Evolutionary conservation across 2,329 filamentous ascomycete species (phyloP), one percentile per base, ranked within the genome.

Genomic region (Nemania serpens): DNA sequence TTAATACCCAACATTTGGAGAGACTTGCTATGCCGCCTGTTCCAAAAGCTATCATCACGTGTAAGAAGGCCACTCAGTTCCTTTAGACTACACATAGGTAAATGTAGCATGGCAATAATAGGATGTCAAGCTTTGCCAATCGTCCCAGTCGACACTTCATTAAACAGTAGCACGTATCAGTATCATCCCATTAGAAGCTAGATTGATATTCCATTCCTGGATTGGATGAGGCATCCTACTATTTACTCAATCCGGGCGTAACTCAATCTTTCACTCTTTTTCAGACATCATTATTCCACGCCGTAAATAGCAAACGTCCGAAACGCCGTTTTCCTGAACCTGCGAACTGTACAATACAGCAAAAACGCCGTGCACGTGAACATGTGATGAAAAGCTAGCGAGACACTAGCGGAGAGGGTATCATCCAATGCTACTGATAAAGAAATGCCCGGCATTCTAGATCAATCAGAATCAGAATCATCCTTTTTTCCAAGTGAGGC

Each of bases 401-500:
- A 52, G 52, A 54, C 41, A 61, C 61, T 41, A 64, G 63, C 58
- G 15, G 59, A 65, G 55, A 60, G 63, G 69, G 68, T 71, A 70
- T 71, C 69, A 67, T 58, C 65, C 64, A 63, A 66, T 65, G 59
- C 55, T 58, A 63, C 54, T 60, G 59, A 61, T 49, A 59, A 64
- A 63, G 59, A 59, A 60, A 52, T 48, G 22, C 36, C 54, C 45
- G 10, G 46, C 33, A 45, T 41, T 37, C 29, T 25, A 52, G 52
- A 46, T 75, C 75, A 84, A 56, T 84, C 82, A 68, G 81, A 84
- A 70, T 84, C 81, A 60, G 81, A 80, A 64, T 83, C 82, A 66
- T 78, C 78, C 70, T 81, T 80, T 70, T 79, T 77, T 62, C 78
- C 82, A 71, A 82, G 77, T 64, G 77, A 76, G 42, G 79, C 79